Evolutionary conservation across 257 asterid species (phyloP).

Genomic region (Solanum neorickii): DNA sequence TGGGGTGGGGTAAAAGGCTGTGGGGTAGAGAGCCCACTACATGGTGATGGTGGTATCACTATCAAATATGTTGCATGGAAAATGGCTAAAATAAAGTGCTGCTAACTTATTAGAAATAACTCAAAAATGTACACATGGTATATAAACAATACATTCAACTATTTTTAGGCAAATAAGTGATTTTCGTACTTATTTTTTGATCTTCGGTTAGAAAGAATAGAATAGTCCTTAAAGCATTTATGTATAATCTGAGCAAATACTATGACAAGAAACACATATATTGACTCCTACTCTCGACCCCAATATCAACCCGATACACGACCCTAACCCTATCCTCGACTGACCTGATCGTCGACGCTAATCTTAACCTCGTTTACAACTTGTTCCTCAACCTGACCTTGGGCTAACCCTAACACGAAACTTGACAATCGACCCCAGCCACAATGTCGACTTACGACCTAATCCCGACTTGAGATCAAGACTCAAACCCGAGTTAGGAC

Average conservation of each 20-base stretch:
- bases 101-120: not conserved
- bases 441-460: not conserved
- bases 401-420: not conserved
- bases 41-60: conserved; percentile 36
- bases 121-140: not conserved
- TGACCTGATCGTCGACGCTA: not conserved
- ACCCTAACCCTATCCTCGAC: not conserved
- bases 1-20: conserved; percentile 2
- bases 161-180: not conserved
- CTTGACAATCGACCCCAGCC: not conserved
- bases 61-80: conserved; percentile 26
- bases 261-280: not conserved
- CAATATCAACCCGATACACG: not conserved
- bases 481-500: not conserved
- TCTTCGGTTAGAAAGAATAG: not conserved
- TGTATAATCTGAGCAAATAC: too few relatives aligned
- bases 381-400: not conserved
- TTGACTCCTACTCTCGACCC: not conserved
- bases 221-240: not conserved
- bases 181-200: not conserved
- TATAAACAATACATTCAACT: not conserved
- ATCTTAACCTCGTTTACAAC: not conserved
- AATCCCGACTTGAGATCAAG: not conserved
- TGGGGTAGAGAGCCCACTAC: conserved; percentile 5
- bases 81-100: not conserved